Conservation (phyloP, 2,329 filamentous ascomycete species). For the Fusarium austroafricanum region DNA sequence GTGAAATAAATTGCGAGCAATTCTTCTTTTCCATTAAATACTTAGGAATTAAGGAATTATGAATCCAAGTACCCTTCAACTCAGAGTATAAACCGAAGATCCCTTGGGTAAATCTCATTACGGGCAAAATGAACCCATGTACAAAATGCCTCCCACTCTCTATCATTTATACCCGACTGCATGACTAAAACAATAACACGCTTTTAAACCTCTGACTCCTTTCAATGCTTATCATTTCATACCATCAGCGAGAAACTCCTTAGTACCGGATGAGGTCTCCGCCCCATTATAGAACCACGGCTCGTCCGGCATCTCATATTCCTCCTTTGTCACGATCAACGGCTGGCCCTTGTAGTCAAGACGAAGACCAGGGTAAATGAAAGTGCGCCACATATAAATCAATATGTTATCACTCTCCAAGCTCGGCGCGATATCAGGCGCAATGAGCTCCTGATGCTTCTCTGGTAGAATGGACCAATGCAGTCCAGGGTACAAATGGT, state of each 20-base stretch:
- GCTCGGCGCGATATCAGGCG: not conserved
- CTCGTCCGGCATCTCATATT: conserved; percentile 22
- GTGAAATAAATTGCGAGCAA: too few relatives aligned
- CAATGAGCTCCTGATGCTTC: conserved; percentile 18
- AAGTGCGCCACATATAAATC: conserved; percentile 14
- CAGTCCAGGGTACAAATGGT: conserved; percentile 13
- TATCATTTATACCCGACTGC: too few relatives aligned
- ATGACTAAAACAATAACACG: too few relatives aligned
- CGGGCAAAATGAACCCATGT: too few relatives aligned
- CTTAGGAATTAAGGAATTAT: too few relatives aligned
- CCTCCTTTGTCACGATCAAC: conserved; percentile 12
- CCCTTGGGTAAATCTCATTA: too few relatives aligned
- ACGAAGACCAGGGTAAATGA: conserved; percentile 12
- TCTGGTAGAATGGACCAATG: conserved; percentile 19
- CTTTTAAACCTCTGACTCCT: not conserved
- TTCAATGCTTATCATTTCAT: conserved; percentile 6
- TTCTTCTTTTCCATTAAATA: too few relatives aligned
- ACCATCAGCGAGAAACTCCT: conserved; percentile 18
- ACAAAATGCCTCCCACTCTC: too few relatives aligned
- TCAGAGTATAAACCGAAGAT: too few relatives aligned
- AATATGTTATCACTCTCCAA: conserved; percentile 6
- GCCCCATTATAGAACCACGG: conserved; percentile 11
- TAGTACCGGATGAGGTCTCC: conserved; percentile 11
- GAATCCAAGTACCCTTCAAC: too few relatives aligned
- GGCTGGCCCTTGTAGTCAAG: conserved; percentile 15